Percentiles rank a stretch among this genome's conserved stretches.
Conservation (phyloP, 495 filamentous ascomycete species). For the Penicillium tannophilum region DNA sequence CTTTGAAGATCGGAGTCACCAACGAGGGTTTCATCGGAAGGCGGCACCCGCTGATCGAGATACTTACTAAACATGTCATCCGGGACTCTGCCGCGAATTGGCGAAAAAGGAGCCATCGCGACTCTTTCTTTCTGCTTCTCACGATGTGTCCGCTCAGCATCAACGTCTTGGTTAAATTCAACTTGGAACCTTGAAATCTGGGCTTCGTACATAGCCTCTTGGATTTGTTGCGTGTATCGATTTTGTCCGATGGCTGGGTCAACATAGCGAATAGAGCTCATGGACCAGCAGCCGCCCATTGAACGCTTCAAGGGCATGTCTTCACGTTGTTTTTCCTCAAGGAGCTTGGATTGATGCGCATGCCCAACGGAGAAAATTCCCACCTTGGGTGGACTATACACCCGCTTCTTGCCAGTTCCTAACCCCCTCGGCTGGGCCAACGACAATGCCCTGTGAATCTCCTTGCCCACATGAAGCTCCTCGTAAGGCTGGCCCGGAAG, state of each 20-base stretch:
- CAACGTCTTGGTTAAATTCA: background rate
- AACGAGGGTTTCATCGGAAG: background rate
- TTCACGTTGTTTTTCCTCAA: no score
- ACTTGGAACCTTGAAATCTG: background rate
- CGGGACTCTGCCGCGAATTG: background rate
- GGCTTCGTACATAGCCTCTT: conserved; percentile 4
- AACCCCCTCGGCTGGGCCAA: background rate
- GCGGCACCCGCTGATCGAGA: background rate
- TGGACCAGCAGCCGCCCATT: conserved; percentile 20
- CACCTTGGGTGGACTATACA: background rate
- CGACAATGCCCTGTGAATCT: background rate
- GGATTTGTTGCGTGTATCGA: conserved; percentile 13
- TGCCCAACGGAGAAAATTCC: background rate
- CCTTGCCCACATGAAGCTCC: background rate
- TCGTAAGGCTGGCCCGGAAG: background rate
- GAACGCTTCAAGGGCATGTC: background rate
- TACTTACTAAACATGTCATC: background rate
- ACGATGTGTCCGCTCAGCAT: background rate
- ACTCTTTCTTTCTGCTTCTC: background rate
- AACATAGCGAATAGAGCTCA: conserved; percentile 1
- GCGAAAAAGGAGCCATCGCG: background rate
- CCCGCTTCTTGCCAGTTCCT: background rate
- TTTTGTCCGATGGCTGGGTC: conserved; percentile 6
- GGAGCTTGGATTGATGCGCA: background rate
- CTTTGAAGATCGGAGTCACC: background rate